Evolutionary conservation across 257 asterid genomes (phyloP).

Genomic region (Capsicum baccatum): DNA sequence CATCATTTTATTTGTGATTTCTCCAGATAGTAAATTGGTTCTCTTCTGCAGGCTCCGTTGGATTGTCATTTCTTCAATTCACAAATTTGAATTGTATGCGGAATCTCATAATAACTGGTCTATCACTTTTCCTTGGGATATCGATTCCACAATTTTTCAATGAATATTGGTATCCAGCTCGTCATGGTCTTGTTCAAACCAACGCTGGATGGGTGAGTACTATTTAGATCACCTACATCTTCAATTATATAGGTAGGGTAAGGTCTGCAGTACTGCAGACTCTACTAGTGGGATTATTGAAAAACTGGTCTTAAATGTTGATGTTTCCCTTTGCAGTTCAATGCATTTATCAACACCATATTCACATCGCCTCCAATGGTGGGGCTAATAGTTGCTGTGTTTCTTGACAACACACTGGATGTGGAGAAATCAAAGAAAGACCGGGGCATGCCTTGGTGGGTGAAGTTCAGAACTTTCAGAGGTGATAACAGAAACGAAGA

Average conservation of each 20-base stretch:
- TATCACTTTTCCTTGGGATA: slow-evolving; percentile 92
- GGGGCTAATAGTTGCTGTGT: slow-evolving; percentile 79
- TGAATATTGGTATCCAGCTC: slow-evolving; percentile 67
- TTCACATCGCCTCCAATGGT: slow-evolving; percentile 90
- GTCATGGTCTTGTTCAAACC: slow-evolving; percentile 81
- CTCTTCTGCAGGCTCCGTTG: slow-evolving; percentile 80
- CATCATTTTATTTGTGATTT: not conserved
- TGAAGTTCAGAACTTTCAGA: slow-evolving; percentile 86
- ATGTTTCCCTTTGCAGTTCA: slow-evolving; percentile 62
- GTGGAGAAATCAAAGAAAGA: slow-evolving; percentile 94
- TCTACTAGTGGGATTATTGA: not conserved
- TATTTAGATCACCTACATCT: not conserved
- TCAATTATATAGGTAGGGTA: not conserved
- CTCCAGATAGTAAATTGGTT: slow-evolving; percentile 1
- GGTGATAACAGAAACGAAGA: slow-evolving; percentile 96
- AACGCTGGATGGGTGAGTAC: slow-evolving; percentile 94
- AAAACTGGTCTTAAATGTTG: not conserved
- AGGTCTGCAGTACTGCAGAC: not conserved
- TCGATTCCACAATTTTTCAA: slow-evolving; percentile 88
- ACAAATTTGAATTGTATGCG: slow-evolving; percentile 99
- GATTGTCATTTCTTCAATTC: slow-evolving; percentile 94
- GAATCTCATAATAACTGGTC: slow-evolving; percentile 88
- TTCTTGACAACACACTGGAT: slow-evolving; percentile 90
- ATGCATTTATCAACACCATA: slow-evolving; percentile 85
- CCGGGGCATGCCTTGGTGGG: slow-evolving; percentile 99